These are phyloP conservation scores for Perkinsus olseni DNA, from an alignment of 169 alveolate genomes.

Conservation along the genomic window DNA sequence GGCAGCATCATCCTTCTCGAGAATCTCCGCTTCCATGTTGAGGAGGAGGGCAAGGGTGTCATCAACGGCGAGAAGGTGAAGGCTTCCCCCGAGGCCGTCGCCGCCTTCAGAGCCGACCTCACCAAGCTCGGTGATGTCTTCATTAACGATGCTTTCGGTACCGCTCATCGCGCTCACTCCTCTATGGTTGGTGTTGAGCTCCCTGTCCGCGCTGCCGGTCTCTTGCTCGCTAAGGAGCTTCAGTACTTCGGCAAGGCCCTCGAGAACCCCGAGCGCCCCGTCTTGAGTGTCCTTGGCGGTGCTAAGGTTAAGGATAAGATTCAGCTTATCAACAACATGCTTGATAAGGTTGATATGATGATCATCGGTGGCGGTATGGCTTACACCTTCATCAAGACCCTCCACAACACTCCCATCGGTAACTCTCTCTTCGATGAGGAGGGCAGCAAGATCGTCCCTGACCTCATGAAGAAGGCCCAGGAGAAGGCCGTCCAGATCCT, in stretches of 20 bases:
- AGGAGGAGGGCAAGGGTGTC: conserved; percentile 87
- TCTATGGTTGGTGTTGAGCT: conserved; percentile 89
- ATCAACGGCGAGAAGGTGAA: conserved; percentile 72
- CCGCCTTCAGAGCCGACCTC: conserved; percentile 70
- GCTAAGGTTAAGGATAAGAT: conserved; percentile 91
- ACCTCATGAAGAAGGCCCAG: conserved; percentile 76
- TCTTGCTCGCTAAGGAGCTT: conserved; percentile 85
- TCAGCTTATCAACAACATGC: conserved; percentile 69
- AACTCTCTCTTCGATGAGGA: conserved; percentile 83
- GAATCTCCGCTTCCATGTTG: conserved; percentile 86
- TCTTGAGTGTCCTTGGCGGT: conserved; percentile 89
- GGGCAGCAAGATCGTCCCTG: conserved; percentile 80
- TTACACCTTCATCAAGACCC: conserved; percentile 84
- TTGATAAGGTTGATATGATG: conserved; percentile 82
- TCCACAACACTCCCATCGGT: conserved; percentile 66
- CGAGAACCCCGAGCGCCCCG: conserved; percentile 85
- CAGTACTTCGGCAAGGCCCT: conserved; percentile 83
- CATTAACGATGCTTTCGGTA: conserved; percentile 97
- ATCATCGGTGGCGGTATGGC: conserved; percentile 98
- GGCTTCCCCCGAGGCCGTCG: conserved; percentile 54
- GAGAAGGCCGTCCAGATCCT: conserved; percentile 78
- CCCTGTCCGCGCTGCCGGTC: conserved; percentile 84
- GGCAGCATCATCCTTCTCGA: conserved; percentile 84
- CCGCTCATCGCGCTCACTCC: conserved; percentile 96
- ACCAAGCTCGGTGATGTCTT: conserved; percentile 84